These are phyloP conservation scores for Seiridium unicorne DNA, from an alignment of 2,329 filamentous ascomycete species.

Conservation along the genomic window DNA sequence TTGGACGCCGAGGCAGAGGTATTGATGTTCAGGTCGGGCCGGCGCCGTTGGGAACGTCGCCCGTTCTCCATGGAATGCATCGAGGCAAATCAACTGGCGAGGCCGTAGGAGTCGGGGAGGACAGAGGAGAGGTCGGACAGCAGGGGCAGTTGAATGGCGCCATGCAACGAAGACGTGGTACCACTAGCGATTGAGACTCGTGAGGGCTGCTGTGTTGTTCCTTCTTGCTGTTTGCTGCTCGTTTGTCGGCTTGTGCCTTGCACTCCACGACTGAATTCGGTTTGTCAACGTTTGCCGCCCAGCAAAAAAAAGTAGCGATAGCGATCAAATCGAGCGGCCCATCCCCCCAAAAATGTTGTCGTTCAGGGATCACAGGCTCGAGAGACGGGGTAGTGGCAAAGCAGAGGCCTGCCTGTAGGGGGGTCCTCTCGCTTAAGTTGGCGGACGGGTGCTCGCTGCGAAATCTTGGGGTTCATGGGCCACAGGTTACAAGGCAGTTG, in stretches of 20 bases:
- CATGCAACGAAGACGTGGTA: not conserved
- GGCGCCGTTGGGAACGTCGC: conserved; percentile 26
- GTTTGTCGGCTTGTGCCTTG: too few species aligned
- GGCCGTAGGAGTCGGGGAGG: not conserved
- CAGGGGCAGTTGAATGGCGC: conserved; percentile 1
- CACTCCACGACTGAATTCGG: too few species aligned
- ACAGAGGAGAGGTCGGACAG: conserved; percentile 2
- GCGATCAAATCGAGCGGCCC: too few species aligned
- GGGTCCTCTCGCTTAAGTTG: not conserved
- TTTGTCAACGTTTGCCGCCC: too few species aligned
- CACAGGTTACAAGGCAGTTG: not conserved
- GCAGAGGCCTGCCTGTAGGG: not conserved
- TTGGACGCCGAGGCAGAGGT: conserved; percentile 21
- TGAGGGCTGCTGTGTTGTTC: too few species aligned
- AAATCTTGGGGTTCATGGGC: too few species aligned
- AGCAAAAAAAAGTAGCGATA: not conserved
- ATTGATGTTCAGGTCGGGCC: conserved; percentile 36
- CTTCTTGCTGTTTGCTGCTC: too few species aligned
- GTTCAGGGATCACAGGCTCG: not conserved
- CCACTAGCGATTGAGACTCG: too few species aligned
- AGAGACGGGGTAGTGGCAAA: not conserved
- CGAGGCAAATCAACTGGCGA: not conserved
- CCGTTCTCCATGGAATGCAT: conserved; percentile 27
- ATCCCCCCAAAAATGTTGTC: not conserved
- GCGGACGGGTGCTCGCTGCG: too few species aligned